Conservation (phyloP, 257 asterid genomes). For the Primulina eburnea region DNA sequence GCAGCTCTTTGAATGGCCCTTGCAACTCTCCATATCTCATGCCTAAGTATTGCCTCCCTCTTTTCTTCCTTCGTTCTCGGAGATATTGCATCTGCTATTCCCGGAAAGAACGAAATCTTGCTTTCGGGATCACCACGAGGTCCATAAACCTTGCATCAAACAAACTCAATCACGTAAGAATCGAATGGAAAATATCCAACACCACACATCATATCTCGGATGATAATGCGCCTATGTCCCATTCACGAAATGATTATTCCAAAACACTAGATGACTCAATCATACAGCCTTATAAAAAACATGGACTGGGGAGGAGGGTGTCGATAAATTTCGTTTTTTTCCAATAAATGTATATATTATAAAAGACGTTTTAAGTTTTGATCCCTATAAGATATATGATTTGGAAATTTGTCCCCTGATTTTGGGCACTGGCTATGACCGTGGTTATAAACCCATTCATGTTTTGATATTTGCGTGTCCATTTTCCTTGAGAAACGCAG, state of each 20-base stretch:
- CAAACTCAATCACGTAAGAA: not conserved
- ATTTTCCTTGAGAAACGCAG: not conserved
- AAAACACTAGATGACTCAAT: no score
- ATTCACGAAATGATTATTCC: no score
- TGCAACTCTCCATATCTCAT: conserved; percentile 81
- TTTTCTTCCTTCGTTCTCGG: conserved; percentile 24
- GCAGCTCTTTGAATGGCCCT: conserved; percentile 82
- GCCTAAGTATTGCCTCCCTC: conserved; percentile 41
- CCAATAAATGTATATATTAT: no score
- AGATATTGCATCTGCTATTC: conserved; percentile 53
- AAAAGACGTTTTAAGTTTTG: not conserved
- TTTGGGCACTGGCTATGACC: not conserved
- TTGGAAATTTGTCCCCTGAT: not conserved
- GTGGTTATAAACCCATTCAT: not conserved
- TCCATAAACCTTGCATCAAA: conserved; percentile 71
- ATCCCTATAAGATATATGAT: not conserved
- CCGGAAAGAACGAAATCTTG: conserved; percentile 70
- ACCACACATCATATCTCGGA: not conserved
- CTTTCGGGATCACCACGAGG: conserved; percentile 48
- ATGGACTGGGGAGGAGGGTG: not conserved
- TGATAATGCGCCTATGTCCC: not conserved
- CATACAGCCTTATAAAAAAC: not conserved
- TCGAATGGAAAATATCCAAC: not conserved
- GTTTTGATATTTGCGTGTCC: not conserved
- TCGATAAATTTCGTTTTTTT: no score